phyloP scores from a whole-genome alignment of 2,329 filamentous ascomycete species.

The Colletotrichum truncatum region DNA sequence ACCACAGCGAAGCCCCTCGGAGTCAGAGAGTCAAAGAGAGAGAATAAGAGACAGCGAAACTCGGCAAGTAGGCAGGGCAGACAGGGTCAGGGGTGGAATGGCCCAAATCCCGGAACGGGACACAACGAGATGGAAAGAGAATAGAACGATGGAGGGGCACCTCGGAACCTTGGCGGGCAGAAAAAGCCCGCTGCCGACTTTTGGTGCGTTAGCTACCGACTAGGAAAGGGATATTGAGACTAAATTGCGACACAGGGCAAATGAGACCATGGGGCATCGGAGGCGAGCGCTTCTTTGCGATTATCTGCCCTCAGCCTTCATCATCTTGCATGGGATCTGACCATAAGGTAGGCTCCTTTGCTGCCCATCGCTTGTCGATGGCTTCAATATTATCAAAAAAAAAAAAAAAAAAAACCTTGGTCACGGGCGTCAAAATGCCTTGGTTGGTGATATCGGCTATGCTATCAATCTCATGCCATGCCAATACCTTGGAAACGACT shows the following conservation, averaged over 20 bases:
- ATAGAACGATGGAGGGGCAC: constrained; percentile 25
- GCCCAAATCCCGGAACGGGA: constrained; percentile 17
- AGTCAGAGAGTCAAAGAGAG: background rate
- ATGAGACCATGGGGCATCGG: constrained; percentile 16
- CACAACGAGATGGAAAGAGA: constrained; percentile 22
- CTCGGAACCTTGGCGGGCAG: constrained; percentile 19
- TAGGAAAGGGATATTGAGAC: background rate
- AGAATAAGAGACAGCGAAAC: background rate
- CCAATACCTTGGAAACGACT: background rate
- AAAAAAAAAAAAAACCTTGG: no score
- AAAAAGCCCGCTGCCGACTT: background rate
- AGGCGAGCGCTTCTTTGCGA: constrained; percentile 19
- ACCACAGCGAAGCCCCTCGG: background rate
- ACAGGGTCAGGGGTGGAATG: constrained; percentile 14
- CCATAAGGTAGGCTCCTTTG: background rate
- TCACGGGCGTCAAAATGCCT: background rate
- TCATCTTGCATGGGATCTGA: constrained; percentile 7
- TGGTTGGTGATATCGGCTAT: background rate
- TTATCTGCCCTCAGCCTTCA: background rate
- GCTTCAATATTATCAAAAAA: background rate
- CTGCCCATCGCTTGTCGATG: background rate
- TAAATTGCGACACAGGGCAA: background rate
- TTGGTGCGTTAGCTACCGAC: background rate
- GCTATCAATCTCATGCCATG: constrained; percentile 7
- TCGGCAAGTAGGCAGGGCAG: no score